Percentiles rank a stretch among this genome's conserved stretches.
These are phyloP conservation scores for Simmondsia chinensis DNA, from an alignment of 148 eudicot genomes.

Conservation along the genomic window DNA sequence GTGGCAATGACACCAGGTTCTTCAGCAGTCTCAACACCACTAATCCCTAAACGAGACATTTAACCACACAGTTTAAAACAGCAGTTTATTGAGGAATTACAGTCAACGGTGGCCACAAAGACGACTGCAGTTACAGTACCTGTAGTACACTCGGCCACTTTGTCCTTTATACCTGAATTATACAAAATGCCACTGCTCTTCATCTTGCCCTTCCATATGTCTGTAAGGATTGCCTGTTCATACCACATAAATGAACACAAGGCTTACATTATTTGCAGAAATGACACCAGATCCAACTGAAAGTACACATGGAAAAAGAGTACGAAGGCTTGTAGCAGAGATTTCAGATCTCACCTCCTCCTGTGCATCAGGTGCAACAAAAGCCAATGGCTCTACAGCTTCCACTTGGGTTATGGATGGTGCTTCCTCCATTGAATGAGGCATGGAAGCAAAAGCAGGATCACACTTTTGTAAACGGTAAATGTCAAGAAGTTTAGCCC, in stretches of 20 bases:
- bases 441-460: conserved; percentile 28
- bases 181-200: conserved; percentile 49
- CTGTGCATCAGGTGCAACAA: conserved; percentile 61
- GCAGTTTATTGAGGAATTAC: too few species aligned
- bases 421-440: conserved; percentile 49
- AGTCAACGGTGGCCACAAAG: too few species aligned
- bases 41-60: conserved; percentile 18
- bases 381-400: conserved; percentile 66
- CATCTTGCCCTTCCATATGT: conserved; percentile 81
- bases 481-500: conserved; percentile 89
- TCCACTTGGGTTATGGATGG: conserved; percentile 46
- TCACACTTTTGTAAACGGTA: conserved; percentile 60
- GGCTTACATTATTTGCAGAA: too few species aligned
- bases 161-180: conserved; percentile 41
- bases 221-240: conserved; percentile 52
- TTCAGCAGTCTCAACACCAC: conserved; percentile 22
- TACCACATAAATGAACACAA: conserved; percentile 8
- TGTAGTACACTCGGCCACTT: conserved; percentile 33
- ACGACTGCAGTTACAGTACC: conserved; percentile 28
- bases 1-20: conserved; percentile 21
- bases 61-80: too few species aligned
- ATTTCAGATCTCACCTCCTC: conserved; percentile 58
- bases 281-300: too few species aligned
- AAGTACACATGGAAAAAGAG: too few species aligned
- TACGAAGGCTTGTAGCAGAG: too few species aligned